Percentiles rank a stretch among this genome's conserved stretches.
Conservation (phyloP, 169 alveolate species). For the Plasmodium malariae region DNA sequence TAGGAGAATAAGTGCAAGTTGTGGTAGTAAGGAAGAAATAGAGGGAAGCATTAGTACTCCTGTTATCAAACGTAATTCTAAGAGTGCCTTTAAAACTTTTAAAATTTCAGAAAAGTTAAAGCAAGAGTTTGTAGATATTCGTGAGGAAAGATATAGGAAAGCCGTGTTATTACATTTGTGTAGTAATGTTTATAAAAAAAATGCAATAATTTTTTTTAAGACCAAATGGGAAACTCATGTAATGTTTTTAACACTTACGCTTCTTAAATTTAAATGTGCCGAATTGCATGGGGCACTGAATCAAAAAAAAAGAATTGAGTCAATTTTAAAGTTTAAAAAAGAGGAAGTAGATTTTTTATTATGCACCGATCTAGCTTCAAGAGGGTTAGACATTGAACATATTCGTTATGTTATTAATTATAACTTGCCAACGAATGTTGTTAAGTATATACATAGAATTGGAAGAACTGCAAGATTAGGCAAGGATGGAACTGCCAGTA, state of each 20-base stretch:
- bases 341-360: conserved; percentile 90
- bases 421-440: conserved; percentile 93
- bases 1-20: not conserved
- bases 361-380: conserved; percentile 96
- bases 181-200: conserved; percentile 77
- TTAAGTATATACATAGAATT: conserved; percentile 94
- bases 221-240: conserved; percentile 94
- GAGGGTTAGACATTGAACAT: conserved; percentile 96
- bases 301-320: conserved; percentile 93
- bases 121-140: conserved; percentile 81
- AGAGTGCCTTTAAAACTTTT: conserved; percentile 29
- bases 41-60: not conserved
- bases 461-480: conserved; percentile 97
- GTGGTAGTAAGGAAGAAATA: not conserved
- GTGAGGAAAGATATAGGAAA: conserved; percentile 79
- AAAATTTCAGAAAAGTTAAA: conserved; percentile 78
- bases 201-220: conserved; percentile 90
- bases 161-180: conserved; percentile 83
- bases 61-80: not conserved
- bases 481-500: conserved; percentile 92
- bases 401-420: conserved; percentile 94
- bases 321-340: conserved; percentile 93
- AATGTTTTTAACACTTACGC: conserved; percentile 87
- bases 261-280: conserved; percentile 91
- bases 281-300: conserved; percentile 96